Evolutionary conservation across 2,329 filamentous ascomycete species (phyloP).

Genomic region (Claviceps spartinae): DNA sequence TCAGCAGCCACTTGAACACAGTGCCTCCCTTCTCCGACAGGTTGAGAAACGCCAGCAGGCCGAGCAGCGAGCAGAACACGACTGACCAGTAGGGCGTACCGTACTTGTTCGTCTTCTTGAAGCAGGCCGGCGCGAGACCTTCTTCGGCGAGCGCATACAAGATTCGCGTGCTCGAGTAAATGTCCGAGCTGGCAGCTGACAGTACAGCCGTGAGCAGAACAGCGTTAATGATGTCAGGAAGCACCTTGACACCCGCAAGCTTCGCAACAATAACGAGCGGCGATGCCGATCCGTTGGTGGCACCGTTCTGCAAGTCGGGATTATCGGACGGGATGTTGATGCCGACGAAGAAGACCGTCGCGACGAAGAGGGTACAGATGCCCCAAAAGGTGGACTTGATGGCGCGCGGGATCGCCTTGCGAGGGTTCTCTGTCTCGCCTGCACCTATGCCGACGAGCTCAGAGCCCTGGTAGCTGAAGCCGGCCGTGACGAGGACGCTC

Average conservation of each 20-base stretch:
- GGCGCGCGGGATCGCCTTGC: conserved; percentile 56
- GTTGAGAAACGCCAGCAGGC: conserved; percentile 55
- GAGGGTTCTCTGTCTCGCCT: conserved; percentile 60
- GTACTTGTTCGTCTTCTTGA: conserved; percentile 43
- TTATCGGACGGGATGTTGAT: conserved; percentile 55
- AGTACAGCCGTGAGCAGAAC: conserved; percentile 66
- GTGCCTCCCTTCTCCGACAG: conserved; percentile 41
- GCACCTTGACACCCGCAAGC: conserved; percentile 47
- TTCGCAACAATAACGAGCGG: conserved; percentile 49
- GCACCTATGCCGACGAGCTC: conserved; percentile 70
- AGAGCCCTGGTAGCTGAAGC: conserved; percentile 59
- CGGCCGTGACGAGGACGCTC: conserved; percentile 53
- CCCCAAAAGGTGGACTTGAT: conserved; percentile 65
- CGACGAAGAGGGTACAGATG: conserved; percentile 55
- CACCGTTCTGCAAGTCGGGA: conserved; percentile 33
- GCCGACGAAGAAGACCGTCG: conserved; percentile 56
- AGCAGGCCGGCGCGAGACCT: conserved; percentile 45
- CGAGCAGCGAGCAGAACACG: conserved; percentile 37
- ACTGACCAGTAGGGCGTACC: conserved; percentile 53
- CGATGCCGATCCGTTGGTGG: conserved; percentile 47
- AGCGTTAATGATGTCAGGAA: conserved; percentile 62
- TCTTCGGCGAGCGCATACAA: conserved; percentile 53
- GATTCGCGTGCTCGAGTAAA: conserved; percentile 59
- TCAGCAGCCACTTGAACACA: conserved; percentile 62
- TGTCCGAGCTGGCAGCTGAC: conserved; percentile 64